phyloP scores from a whole-genome alignment of 768 basidiomycete genomes.

The Amanita brunnescens region DNA sequence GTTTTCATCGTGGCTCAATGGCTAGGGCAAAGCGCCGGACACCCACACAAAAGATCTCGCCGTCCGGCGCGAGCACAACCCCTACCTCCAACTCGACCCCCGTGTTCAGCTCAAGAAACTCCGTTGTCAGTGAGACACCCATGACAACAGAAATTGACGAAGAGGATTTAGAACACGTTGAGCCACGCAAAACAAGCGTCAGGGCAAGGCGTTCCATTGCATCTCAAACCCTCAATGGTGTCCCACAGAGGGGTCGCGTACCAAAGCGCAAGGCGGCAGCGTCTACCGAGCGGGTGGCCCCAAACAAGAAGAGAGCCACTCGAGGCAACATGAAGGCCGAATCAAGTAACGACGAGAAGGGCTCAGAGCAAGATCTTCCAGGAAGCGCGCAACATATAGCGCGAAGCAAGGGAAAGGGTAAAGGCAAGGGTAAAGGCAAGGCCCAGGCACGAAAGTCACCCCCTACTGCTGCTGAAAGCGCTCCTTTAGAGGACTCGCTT shows the following conservation, averaged over 20 bases:
- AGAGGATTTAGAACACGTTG: constrained; percentile 14
- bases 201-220: constrained; percentile 19
- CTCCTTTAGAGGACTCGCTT: constrained; percentile 20
- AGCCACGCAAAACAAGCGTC: constrained; percentile 9
- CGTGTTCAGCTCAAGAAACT: constrained; percentile 37
- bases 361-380: neutral
- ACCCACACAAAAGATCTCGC: neutral
- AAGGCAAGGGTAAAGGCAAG: constrained; percentile 33
- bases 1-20: constrained; percentile 2
- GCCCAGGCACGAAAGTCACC: constrained; percentile 11
- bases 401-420: constrained; percentile 29
- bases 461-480: constrained; percentile 23
- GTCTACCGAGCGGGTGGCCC: constrained; percentile 25
- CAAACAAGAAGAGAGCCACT: constrained; percentile 12
- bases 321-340: constrained; percentile 15
- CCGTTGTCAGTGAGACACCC: constrained; percentile 25
- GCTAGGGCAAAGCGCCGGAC: neutral
- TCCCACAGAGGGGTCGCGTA: constrained; percentile 14
- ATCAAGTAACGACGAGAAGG: neutral
- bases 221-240: constrained; percentile 16
- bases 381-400: neutral
- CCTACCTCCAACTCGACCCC: constrained; percentile 32
- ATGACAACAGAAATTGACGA: constrained; percentile 24
- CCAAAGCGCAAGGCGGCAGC: constrained; percentile 27
- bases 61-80: neutral